A percentile compares a stretch with the other conserved stretches of the same genome.
Conservation (phyloP, 1,139 yeast genomes). For the Blastobotrys petasosporus region DNA sequence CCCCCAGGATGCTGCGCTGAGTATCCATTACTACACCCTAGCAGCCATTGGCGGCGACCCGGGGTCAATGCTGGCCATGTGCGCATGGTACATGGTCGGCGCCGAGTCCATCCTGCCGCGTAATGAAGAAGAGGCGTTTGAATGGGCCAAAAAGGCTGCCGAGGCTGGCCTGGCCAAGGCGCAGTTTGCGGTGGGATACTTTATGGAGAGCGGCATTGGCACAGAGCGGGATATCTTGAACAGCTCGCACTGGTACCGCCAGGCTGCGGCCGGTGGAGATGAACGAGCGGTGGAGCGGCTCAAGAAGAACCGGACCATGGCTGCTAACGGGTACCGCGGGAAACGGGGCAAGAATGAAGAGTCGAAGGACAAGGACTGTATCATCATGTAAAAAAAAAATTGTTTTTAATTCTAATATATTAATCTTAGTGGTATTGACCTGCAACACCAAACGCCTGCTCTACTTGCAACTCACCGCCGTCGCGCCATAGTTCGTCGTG, state of each 20-base stretch:
- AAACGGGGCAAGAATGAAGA: slow-evolving; percentile 16
- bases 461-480: slow-evolving; percentile 24
- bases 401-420: no score
- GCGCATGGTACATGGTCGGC: slow-evolving; percentile 96
- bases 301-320: slow-evolving; percentile 19
- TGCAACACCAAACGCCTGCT: slow-evolving; percentile 24
- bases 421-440: slow-evolving; percentile 15
- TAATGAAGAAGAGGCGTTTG: slow-evolving; percentile 83
- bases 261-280: slow-evolving; percentile 71
- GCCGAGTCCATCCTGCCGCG: slow-evolving; percentile 73
- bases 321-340: slow-evolving; percentile 12
- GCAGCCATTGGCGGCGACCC: slow-evolving; percentile 89
- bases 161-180: slow-evolving; percentile 69
- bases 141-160: slow-evolving; percentile 92
- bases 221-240: slow-evolving; percentile 52
- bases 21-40: slow-evolving; percentile 87
- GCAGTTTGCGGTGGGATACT: slow-evolving; percentile 79
- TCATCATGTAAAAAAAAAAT: slow-evolving; percentile 37
- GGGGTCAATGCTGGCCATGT: slow-evolving; percentile 83
- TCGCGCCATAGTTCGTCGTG: slow-evolving; percentile 27
- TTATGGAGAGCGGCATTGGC: slow-evolving; percentile 84
- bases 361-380: slow-evolving; percentile 37
- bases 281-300: slow-evolving; percentile 48
- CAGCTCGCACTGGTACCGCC: slow-evolving; percentile 69
- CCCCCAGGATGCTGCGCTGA: slow-evolving; percentile 75